Evolutionary conservation across 73 alveolate species (phyloP), one percentile per base, ranked within the genome.

Genomic region (Strombidium stylifer): DNA sequence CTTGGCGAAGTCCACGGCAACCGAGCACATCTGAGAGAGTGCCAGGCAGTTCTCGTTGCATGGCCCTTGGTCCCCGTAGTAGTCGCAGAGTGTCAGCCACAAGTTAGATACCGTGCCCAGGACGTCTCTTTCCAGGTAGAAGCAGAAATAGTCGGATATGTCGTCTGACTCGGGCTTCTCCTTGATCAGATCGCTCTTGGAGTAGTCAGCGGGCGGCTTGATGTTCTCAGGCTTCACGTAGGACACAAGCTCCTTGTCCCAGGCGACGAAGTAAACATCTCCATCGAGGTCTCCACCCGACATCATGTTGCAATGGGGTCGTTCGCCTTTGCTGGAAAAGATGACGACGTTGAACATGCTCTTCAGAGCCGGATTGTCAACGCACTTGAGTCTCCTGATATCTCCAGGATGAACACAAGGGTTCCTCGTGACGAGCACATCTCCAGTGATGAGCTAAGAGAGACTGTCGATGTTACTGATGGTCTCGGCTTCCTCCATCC

Each of bases 321-420:
- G 50, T 8, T 34, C 62, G 3, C 98, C 97, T 48, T 65, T 70
- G 20, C 74, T 49, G 14, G 96, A 62, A 46, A 92, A 92, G 32
- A 92, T 96, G 15, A 92, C 52, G 8, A 87, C 96, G 61, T 92
- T 88, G 41, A 50, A 65, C 45, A 77, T 42, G 79, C 85, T 93
- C 21, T 50, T 27, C 18, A 92, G 72, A 39, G 75, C 85, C 0
- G 86, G 84, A 23, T 37, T 57, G 36, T 88, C 76, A 24, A 84
- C 92, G 24, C 97, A 96, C 0, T 67, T 66, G 26, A 92, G 61
- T 10, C 69, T 57, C 59, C 92, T 55, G 0, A 92, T 49, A 81
- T 92, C 97, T 23, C 96, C 98, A 30, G 98, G 98, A 61, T 89
- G 93, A 10, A 89, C 56, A 50, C 95, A 78, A 7, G 98, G 98